Evolutionary conservation across 768 basidiomycete genomes (phyloP).

Genomic region (Rhodotorula taiwanensis): DNA sequence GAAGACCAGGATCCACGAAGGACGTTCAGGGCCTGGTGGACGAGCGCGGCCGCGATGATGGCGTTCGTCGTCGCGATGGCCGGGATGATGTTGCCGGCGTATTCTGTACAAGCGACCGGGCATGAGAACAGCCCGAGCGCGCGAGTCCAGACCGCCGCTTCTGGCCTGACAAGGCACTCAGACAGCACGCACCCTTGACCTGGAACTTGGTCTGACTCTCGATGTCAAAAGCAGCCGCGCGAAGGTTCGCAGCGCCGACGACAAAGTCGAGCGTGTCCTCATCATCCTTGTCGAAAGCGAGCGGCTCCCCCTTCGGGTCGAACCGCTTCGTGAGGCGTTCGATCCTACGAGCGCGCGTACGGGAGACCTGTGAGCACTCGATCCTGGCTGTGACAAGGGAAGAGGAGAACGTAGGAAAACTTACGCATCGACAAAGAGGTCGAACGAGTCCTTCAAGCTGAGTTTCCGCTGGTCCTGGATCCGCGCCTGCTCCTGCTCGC

Average conservation of each 20-base stretch:
- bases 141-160: not conserved
- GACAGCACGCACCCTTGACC: slow-evolving; percentile 78
- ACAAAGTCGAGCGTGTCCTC: slow-evolving; percentile 96
- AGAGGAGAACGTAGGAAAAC: slow-evolving; percentile 19
- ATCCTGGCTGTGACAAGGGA: not conserved
- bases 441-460: slow-evolving; percentile 69
- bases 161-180: no score
- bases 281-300: slow-evolving; percentile 92
- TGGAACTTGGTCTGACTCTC: slow-evolving; percentile 86
- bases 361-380: not conserved
- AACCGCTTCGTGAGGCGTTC: slow-evolving; percentile 63
- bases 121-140: not conserved
- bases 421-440: slow-evolving; percentile 78
- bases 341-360: slow-evolving; percentile 54
- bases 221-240: slow-evolving; percentile 84
- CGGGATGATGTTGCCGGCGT: slow-evolving; percentile 99
- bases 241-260: slow-evolving; percentile 84
- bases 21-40: slow-evolving; percentile 81
- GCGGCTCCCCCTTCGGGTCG: slow-evolving; percentile 39
- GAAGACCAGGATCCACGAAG: slow-evolving; percentile 58
- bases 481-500: slow-evolving; percentile 36
- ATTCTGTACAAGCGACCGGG: slow-evolving; percentile 68
- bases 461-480: slow-evolving; percentile 78
- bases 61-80: slow-evolving; percentile 99
- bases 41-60: slow-evolving; percentile 88